Base-by-base conservation (phyloP, 768 basidiomycete genomes). In the Tylopilus rubrobrunneus region DNA sequence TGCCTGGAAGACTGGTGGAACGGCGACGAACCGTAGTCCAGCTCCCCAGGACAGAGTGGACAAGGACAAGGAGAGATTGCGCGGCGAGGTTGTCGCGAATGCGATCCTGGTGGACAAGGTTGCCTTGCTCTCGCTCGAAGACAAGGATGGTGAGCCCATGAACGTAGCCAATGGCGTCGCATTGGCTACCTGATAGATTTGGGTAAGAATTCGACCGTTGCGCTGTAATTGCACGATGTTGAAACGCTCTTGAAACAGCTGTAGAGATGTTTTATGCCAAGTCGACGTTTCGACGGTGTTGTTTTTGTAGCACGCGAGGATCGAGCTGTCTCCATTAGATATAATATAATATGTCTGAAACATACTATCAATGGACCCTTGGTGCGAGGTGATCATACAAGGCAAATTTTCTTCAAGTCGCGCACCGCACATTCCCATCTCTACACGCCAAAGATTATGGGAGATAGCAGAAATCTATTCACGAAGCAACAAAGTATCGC, bases 91-190 rank as follows among this genome's bases (percentile, higher is more conserved):
- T 31, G 67, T 72, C 12, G 65, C 71, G 11, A 64, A 59, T 34
- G 71, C 71, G 21, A 72, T 71, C 28, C 51, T 78, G 19, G 71
- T 71, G 7, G 73, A 69, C 29, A 72, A 75, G 45, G 62, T 75
- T 48, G 62, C 63, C n/a, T 58, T 65, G 12, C 61, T 79, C 44
- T 67, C 74, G 15, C 54, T 77, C 21, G 74, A 74, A 23, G 71
- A 71, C 36, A 51, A 49, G 29, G 57, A 57, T 39, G 44, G 12
- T 9, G 53, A 52, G 25, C 46, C 49, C 17, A 34, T 66, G 56
- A 60, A 44, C 28, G 47, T 51, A 28, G 36, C 43, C 28, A 60
- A 61, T 45, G 58, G 61, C 49, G 44, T 69, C 45, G 61, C 57
- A n/a, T 56, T 69, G 49, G 57, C 61, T 40, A 71, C 59, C 7